phyloP scores from a whole-genome alignment of 2,329 filamentous ascomycete species.

The Trichophyton simii region DNA sequence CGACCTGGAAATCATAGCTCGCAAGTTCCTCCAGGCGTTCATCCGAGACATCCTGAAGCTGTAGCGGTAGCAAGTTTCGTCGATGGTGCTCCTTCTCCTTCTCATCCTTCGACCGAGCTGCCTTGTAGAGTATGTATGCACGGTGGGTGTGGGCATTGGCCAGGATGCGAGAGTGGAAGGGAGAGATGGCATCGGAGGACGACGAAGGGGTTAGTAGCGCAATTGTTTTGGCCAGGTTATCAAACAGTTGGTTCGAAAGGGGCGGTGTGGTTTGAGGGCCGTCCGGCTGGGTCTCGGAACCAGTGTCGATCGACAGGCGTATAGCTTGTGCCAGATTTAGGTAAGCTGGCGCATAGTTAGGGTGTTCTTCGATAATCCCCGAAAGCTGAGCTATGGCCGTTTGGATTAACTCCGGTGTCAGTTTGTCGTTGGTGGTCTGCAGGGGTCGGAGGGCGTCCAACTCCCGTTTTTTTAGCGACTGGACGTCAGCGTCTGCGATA shows the following conservation, averaged over 20 bases:
- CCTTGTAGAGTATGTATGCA: conserved; percentile 33
- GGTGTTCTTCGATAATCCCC: conserved; percentile 31
- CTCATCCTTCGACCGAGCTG: conserved; percentile 14
- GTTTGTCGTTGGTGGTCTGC: conserved; percentile 13
- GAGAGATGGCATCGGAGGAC: conserved; percentile 31
- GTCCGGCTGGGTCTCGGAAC: conserved; percentile 17
- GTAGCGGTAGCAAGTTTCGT: conserved; percentile 17
- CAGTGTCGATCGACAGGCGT: conserved; percentile 25
- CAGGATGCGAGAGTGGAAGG: conserved; percentile 38
- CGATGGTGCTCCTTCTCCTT: neutral
- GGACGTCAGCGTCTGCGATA: conserved; percentile 27
- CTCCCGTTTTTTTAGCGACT: conserved; percentile 29
- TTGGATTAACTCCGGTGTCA: conserved; percentile 18
- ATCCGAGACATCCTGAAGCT: conserved; percentile 22
- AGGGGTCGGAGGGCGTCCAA: conserved; percentile 30
- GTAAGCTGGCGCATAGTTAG: conserved; percentile 42
- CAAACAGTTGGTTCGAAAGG: conserved; percentile 19
- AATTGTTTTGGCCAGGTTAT: conserved; percentile 36
- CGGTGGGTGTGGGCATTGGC: conserved; percentile 45
- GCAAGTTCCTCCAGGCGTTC: conserved; percentile 43
- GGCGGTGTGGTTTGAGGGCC: conserved; percentile 11
- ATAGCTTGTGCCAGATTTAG: conserved; percentile 44
- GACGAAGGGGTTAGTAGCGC: conserved; percentile 30
- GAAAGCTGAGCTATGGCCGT: conserved; percentile 29
- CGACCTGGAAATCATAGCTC: conserved; percentile 42